Percentiles rank a stretch among this genome's conserved stretches.
phyloP scores from a whole-genome alignment of 169 alveolate genomes.

The Plasmodium sp. region DNA sequence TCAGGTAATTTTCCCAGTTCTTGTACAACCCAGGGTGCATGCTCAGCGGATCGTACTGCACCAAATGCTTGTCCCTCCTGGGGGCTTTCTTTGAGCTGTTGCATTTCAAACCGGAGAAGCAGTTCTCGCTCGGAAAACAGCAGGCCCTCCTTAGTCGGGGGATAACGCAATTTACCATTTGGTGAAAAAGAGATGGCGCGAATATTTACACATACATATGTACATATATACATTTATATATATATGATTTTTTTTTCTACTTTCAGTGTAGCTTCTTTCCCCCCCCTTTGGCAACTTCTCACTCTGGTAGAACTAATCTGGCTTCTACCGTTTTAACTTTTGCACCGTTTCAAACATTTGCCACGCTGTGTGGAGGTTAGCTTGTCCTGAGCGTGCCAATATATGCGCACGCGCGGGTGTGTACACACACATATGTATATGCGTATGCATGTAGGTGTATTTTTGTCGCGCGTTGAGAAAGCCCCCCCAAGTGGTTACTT shows the following conservation, averaged over 20 bases:
- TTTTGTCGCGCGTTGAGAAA: neutral
- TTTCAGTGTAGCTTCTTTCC: neutral
- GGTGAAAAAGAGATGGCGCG: neutral
- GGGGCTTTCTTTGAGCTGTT: neutral
- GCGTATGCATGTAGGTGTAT: neutral
- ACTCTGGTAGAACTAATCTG: neutral
- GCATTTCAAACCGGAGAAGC: neutral
- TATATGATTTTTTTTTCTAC: neutral
- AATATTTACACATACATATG: neutral
- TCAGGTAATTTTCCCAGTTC: neutral
- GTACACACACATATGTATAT: neutral
- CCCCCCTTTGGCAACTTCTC: neutral
- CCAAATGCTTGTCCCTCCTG: neutral
- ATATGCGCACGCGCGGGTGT: neutral
- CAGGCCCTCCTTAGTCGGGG: neutral
- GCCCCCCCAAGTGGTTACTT: neutral
- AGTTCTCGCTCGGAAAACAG: neutral
- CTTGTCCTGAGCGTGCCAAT: neutral
- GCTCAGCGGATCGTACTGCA: neutral
- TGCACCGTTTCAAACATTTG: neutral
- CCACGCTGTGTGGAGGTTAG: neutral
- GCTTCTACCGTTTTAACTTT: neutral
- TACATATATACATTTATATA: neutral
- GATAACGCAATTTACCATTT: conserved; percentile 7
- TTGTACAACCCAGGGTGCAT: neutral